Conservation (phyloP, 106 monocot genomes). For the Allium fistulosum region DNA sequence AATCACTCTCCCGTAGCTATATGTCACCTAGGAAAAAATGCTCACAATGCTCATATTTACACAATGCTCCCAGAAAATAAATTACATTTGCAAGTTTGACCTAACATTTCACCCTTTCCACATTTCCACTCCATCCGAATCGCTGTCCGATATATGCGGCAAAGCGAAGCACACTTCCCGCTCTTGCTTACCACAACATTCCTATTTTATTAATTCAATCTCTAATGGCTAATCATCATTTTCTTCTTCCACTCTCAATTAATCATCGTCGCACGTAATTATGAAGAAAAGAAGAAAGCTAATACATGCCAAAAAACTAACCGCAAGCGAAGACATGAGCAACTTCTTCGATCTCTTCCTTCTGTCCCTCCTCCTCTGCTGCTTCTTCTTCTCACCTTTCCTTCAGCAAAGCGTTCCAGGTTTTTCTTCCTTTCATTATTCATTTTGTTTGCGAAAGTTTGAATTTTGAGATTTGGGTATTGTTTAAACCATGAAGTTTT, state of each 20-base stretch:
- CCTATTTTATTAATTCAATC: neutral
- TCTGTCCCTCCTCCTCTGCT: neutral
- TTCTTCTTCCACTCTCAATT: neutral
- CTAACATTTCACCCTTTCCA: too few species aligned
- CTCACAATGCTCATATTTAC: too few species aligned
- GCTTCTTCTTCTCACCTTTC: conserved; percentile 7
- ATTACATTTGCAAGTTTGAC: too few species aligned
- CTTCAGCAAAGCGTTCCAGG: conserved; percentile 1
- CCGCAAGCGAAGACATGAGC: neutral
- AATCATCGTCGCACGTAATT: neutral
- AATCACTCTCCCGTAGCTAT: too few species aligned
- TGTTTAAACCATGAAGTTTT: neutral
- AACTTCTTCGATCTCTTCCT: conserved; percentile 3
- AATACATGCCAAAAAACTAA: neutral
- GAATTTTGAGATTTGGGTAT: neutral
- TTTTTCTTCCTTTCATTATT: neutral
- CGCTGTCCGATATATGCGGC: neutral
- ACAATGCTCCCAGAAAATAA: too few species aligned
- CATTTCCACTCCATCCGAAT: neutral
- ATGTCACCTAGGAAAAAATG: too few species aligned
- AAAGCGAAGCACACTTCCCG: neutral
- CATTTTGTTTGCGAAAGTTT: neutral
- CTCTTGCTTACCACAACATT: neutral
- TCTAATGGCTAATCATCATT: neutral
- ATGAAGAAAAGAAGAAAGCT: conserved; percentile 4